Percentiles rank a stretch among this genome's conserved stretches.
These are phyloP conservation scores for sunflower (Helianthus annuus) DNA, from an alignment of 129 eudicot species.

Conservation along the genomic window DNA sequence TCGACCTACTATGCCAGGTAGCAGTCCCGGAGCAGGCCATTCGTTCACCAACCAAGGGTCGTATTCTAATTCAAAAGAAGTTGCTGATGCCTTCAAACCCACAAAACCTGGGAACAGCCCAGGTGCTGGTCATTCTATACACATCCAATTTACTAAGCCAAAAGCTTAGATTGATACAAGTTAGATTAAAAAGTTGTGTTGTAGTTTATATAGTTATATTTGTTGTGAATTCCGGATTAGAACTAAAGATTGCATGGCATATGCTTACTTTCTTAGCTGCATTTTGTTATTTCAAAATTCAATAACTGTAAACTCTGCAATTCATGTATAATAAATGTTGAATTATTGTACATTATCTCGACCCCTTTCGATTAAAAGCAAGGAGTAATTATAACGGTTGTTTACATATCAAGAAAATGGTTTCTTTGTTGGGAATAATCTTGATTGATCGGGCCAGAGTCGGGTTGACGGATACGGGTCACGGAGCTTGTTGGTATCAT, in stretches of 20 bases:
- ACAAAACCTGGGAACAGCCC: too few species aligned
- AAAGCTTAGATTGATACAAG: constrained; percentile 24
- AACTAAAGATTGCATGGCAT: too few species aligned
- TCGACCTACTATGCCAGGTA: constrained; percentile 36
- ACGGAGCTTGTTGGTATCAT: too few species aligned
- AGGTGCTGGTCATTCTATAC: constrained; percentile 36
- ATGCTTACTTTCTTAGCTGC: too few species aligned
- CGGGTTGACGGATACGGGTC: too few species aligned
- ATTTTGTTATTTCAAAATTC: too few species aligned
- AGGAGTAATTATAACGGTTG: neutral
- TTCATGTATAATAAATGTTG: constrained; percentile 3
- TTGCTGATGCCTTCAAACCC: too few species aligned
- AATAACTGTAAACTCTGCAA: too few species aligned
- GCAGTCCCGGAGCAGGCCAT: constrained; percentile 52
- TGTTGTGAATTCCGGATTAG: too few species aligned
- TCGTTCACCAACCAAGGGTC: constrained; percentile 24
- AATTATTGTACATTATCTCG: neutral
- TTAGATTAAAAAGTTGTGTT: constrained; percentile 1
- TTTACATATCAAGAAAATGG: neutral
- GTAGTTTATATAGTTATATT: neutral
- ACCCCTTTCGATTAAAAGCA: neutral
- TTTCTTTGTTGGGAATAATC: too few species aligned
- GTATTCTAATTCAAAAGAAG: neutral
- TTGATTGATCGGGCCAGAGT: too few species aligned
- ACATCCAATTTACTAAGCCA: constrained; percentile 23